Evolutionary conservation across 768 basidiomycete genomes (phyloP).

Genomic region (Suillus alpinus): DNA sequence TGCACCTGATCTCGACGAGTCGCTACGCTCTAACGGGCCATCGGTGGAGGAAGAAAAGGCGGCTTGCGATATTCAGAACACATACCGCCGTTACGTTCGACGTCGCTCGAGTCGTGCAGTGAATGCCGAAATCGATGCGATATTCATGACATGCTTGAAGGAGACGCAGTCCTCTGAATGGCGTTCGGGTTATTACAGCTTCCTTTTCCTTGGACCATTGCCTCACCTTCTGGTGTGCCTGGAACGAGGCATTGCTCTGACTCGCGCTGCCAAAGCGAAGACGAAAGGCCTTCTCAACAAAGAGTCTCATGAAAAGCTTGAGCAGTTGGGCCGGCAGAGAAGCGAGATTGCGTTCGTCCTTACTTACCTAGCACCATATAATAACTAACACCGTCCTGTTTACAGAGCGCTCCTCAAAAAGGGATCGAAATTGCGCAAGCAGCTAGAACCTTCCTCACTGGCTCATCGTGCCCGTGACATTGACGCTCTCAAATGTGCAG

Average conservation of each 20-base stretch:
- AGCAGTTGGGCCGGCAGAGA: conserved; percentile 28
- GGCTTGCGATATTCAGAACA: conserved; percentile 21
- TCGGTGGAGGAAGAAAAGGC: conserved; percentile 26
- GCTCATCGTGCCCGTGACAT: conserved; percentile 27
- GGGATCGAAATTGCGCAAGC: conserved; percentile 25
- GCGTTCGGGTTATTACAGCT: conserved; percentile 30
- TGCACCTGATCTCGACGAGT: conserved; percentile 11
- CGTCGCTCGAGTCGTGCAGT: conserved; percentile 12
- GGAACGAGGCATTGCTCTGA: conserved; percentile 27
- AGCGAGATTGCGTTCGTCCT: conserved; percentile 33
- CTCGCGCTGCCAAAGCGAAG: conserved; percentile 27
- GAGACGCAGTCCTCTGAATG: conserved; percentile 27
- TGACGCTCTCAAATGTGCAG: conserved; percentile 22
- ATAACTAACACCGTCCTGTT: neutral
- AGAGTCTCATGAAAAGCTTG: conserved; percentile 34
- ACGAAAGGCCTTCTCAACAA: conserved; percentile 28
- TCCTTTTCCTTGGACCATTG: conserved; percentile 35
- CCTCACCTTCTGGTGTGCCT: conserved; percentile 42
- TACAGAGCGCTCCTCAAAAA: conserved; percentile 27
- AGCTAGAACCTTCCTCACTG: conserved; percentile 28
- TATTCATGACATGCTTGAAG: conserved; percentile 29
- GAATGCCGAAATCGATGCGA: conserved; percentile 17
- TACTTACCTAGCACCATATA: neutral
- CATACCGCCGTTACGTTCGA: conserved; percentile 11
- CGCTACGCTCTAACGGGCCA: conserved; percentile 15